Base-by-base conservation (phyloP, 2,329 filamentous ascomycete species). In the Fusarium longipes region DNA sequence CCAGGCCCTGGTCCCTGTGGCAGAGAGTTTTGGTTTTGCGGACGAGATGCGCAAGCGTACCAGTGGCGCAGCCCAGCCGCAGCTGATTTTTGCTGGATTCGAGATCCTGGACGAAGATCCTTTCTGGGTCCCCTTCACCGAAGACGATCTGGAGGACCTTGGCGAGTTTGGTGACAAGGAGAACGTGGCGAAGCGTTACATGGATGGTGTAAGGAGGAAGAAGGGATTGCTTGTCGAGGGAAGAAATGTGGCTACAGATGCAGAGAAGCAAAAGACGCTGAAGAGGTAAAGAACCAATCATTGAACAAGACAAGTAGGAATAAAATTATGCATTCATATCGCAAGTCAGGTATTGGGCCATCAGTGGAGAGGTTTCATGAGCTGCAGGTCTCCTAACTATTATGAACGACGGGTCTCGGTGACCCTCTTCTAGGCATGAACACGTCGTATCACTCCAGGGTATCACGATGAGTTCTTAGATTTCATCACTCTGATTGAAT, bases 11-110 rank as follows among this genome's bases (percentile, higher is more conserved):
- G 85, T 99, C 8, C 96, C 96, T 1, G 96, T 97, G 0, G 95
- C 93, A 20, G 94, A 97, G 79, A 96, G 92, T 10, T 99, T 99
- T 77, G 96, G 96, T 2, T 99, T 99, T 81, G 88, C 89, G 6
- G 96, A 98, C 76, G 96, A 99, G 80, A 98, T 99, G 81, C 89
- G 96, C 59, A 98, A 98, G 81, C 87, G 94, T 8, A 97, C 93
- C 1, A 93, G 90, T 8, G 96, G 96, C 5, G 93, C 92, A 5
- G 96, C 96, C 1, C 91, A 93, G 73, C 96, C 96, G 48, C 96
- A 98, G 83, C 85, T 99, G 35, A 91, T 97, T 63, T 99, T 98
- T 76, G 88, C 92, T 9, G 96, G 96, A 1, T 99, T 94, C 75
- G 93, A 97, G 78, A 87, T 97, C 71, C 83, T 98, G 3, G 93